Percentiles rank a stretch among this genome's conserved stretches.
Evolutionary conservation across 2,329 filamentous ascomycete genomes (phyloP).

Genomic region (Septoria petroselini): DNA sequence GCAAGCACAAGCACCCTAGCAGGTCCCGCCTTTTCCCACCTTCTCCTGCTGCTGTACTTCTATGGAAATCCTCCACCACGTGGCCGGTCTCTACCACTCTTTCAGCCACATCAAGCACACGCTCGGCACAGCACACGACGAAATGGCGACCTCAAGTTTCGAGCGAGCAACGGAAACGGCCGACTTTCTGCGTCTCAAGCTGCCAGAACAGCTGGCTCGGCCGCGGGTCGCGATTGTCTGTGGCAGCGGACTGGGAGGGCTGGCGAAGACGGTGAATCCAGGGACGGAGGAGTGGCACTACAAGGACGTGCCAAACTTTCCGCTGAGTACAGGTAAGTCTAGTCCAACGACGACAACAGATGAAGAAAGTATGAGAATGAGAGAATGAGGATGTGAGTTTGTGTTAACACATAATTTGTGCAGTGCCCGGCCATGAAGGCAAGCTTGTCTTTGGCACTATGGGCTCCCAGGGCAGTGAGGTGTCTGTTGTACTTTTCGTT

Average conservation of each 20-base stretch:
- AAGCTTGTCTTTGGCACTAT: slow-evolving; percentile 63
- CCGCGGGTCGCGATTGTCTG: slow-evolving; percentile 63
- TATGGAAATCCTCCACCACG: slow-evolving; percentile 34
- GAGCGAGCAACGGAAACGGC: slow-evolving; percentile 50
- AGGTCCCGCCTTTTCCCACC: not conserved
- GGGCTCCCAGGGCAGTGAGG: slow-evolving; percentile 44
- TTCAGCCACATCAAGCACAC: slow-evolving; percentile 34
- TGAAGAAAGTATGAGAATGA: not conserved
- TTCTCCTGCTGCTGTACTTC: not conserved
- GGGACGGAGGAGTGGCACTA: slow-evolving; percentile 55
- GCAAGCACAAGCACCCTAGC: not conserved
- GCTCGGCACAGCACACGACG: slow-evolving; percentile 35
- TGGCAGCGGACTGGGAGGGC: slow-evolving; percentile 61
- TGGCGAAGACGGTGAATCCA: slow-evolving; percentile 55
- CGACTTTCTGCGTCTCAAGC: slow-evolving; percentile 47
- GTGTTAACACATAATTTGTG: not conserved
- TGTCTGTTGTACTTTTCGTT: slow-evolving; percentile 61
- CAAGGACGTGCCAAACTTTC: slow-evolving; percentile 59
- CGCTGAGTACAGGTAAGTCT: slow-evolving; percentile 56
- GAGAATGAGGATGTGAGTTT: not conserved
- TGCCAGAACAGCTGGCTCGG: slow-evolving; percentile 50
- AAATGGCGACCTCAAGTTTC: slow-evolving; percentile 39
- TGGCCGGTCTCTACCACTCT: slow-evolving; percentile 36
- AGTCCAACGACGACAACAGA: not conserved
- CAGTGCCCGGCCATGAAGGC: slow-evolving; percentile 60